Conservation (phyloP, 768 basidiomycete species). For the Naganishia antarctica region DNA sequence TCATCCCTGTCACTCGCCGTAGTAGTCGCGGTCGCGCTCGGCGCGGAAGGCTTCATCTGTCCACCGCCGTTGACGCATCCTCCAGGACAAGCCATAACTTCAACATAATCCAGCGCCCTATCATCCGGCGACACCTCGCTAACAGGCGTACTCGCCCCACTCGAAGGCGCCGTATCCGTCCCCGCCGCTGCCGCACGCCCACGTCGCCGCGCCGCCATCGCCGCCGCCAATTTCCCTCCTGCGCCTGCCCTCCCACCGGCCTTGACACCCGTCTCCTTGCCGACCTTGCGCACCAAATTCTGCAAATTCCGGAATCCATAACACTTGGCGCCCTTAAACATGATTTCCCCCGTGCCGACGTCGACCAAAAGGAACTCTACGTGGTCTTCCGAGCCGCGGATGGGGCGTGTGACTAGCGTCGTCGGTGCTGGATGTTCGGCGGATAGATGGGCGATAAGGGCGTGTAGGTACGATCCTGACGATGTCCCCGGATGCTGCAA, state of each 20-base stretch:
- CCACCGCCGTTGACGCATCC: slow-evolving; percentile 98
- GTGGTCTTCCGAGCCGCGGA: slow-evolving; percentile 49
- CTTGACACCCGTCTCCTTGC: slow-evolving; percentile 72
- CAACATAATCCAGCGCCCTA: slow-evolving; percentile 45
- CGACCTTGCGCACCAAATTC: slow-evolving; percentile 89
- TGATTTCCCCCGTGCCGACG: slow-evolving; percentile 55
- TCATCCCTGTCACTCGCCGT: slow-evolving; percentile 52
- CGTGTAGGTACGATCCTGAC: slow-evolving; percentile 87
- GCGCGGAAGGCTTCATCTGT: slow-evolving; percentile 55
- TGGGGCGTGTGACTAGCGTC: slow-evolving; percentile 36
- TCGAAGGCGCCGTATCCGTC: slow-evolving; percentile 26
- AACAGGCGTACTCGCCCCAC: slow-evolving; percentile 32
- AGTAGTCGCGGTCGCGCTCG: slow-evolving; percentile 42
- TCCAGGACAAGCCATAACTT: slow-evolving; percentile 92
- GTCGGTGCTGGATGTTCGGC: slow-evolving; percentile 36
- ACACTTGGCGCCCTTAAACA: slow-evolving; percentile 91
- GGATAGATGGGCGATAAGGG: slow-evolving; percentile 61
- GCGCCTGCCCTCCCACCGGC: slow-evolving; percentile 49
- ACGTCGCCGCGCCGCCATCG: slow-evolving; percentile 42
- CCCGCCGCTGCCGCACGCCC: slow-evolving; percentile 17
- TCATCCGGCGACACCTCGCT: slow-evolving; percentile 31
- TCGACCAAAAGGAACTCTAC: slow-evolving; percentile 50
- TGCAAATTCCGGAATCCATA: slow-evolving; percentile 97
- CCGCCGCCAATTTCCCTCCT: slow-evolving; percentile 38
- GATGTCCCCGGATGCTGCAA: slow-evolving; percentile 74